These are phyloP conservation scores for Capronia americana DNA, from an alignment of 2,329 filamentous ascomycete genomes.

Conservation along the genomic window DNA sequence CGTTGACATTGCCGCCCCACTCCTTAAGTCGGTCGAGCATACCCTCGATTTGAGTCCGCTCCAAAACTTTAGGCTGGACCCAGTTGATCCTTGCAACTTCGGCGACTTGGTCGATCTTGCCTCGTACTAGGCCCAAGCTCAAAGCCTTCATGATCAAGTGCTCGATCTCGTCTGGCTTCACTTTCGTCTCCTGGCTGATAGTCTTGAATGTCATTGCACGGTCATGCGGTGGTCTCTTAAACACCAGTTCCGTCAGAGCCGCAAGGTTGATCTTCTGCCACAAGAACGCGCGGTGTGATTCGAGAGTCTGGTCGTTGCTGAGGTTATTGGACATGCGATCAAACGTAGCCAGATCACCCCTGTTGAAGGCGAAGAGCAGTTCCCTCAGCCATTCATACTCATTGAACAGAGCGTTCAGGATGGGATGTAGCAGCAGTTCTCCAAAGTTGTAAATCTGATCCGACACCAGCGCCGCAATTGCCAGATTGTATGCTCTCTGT, in stretches of 20 bases:
- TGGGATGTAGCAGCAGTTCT: slow-evolving; percentile 95
- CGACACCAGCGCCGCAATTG: slow-evolving; percentile 88
- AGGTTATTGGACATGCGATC: slow-evolving; percentile 83
- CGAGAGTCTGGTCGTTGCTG: slow-evolving; percentile 76
- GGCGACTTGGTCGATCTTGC: slow-evolving; percentile 95
- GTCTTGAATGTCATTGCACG: slow-evolving; percentile 90
- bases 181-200: slow-evolving; percentile 91
- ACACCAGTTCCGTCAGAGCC: slow-evolving; percentile 92
- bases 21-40: slow-evolving; percentile 89
- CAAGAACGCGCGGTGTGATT: slow-evolving; percentile 80
- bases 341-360: slow-evolving; percentile 87
- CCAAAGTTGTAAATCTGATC: slow-evolving; percentile 99
- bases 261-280: slow-evolving; percentile 99
- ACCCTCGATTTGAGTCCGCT: slow-evolving; percentile 91
- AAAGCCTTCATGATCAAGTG: slow-evolving; percentile 99
- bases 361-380: slow-evolving; percentile 97
- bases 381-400: slow-evolving; percentile 79
- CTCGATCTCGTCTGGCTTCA: slow-evolving; percentile 89
- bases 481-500: slow-evolving; percentile 87
- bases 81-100: slow-evolving; percentile 94
- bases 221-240: slow-evolving; percentile 93
- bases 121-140: slow-evolving; percentile 84
- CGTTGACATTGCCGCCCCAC: slow-evolving; percentile 95
- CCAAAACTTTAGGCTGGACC: slow-evolving; percentile 98
- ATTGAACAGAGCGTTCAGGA: slow-evolving; percentile 81